Evolutionary conservation across 163 green algal genomes (phyloP), one percentile per base, ranked within the genome.

Genomic region (Scenedesmus sp.): DNA sequence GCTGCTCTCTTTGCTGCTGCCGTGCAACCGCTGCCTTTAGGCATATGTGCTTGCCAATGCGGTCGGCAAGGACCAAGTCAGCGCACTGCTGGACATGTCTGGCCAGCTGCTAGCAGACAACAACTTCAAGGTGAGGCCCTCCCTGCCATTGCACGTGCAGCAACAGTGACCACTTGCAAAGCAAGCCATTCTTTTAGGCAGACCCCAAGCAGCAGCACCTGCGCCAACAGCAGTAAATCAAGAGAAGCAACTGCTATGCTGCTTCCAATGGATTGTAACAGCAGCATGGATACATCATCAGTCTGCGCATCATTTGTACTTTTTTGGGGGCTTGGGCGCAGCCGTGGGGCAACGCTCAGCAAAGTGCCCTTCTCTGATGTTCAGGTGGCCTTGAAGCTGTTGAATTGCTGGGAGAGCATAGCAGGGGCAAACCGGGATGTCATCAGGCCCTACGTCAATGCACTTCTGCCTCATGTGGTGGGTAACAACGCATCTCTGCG

Each of bases 71-170:
- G 90, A 94, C 60, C 90, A 95, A 67, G 46, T 95, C 56, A 91
- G 88, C 73, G 82, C 91, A 18, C 70, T 95, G 46, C 89, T 95
- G 15, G 93, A 95, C 81, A n/a, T 89, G 8, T 90, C 90, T 3
- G 59, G 67, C 3, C 82, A 92, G 73, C 86, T 94, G 23, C 90
- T 95, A 57, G 84, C 46, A 16, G 93, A 95, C 79, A 92, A 88
- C 59, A 95, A 95, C 88, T 91, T 90, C 92, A 95, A 95, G 88
- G 92, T 94, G 52, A 9, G 74, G 23, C 73, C 16, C 9, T 82
- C 18, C 9, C 73, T 82, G 73, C 73, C 18, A 4, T 20, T 5
- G 54, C 55, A 7, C 7, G 9, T 10, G 76, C 76, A 57, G 76
- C 76, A 84, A 23, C 13, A 13, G 13, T 73, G 64, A 16, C 64